These are phyloP conservation scores for Aureobasidium sp. DNA, from an alignment of 2,329 filamentous ascomycete species.

Conservation along the genomic window DNA sequence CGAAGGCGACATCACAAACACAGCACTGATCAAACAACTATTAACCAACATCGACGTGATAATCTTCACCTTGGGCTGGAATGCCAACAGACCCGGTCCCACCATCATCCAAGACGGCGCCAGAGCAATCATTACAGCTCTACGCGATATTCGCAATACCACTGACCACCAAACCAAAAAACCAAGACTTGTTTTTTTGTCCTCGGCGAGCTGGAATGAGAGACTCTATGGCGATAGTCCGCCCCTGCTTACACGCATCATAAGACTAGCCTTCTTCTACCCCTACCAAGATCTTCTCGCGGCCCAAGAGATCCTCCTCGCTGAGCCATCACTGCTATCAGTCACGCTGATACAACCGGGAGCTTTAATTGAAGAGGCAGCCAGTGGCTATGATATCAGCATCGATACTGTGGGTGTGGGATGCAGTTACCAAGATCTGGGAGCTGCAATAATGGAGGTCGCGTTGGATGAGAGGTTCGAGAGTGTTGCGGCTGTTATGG, in stretches of 20 bases:
- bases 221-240: not conserved
- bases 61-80: constrained; percentile 1
- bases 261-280: not conserved
- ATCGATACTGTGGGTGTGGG: not conserved
- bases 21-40: not conserved
- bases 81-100: not conserved
- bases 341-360: not conserved
- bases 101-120: not conserved
- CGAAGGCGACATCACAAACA: not conserved
- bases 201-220: not conserved
- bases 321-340: not conserved
- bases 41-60: not conserved
- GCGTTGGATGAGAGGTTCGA: not conserved
- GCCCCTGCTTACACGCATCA: not conserved
- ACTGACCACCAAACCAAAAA: not conserved
- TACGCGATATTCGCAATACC: not conserved
- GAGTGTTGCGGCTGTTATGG: not conserved
- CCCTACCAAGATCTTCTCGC: not conserved
- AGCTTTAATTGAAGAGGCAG: not conserved
- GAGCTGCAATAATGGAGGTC: not conserved
- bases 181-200: not conserved
- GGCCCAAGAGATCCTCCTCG: not conserved
- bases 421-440: not conserved
- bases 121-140: not conserved
- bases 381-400: not conserved